These are phyloP conservation scores for Poronia punctata DNA, from an alignment of 495 filamentous ascomycete species.

Conservation along the genomic window DNA sequence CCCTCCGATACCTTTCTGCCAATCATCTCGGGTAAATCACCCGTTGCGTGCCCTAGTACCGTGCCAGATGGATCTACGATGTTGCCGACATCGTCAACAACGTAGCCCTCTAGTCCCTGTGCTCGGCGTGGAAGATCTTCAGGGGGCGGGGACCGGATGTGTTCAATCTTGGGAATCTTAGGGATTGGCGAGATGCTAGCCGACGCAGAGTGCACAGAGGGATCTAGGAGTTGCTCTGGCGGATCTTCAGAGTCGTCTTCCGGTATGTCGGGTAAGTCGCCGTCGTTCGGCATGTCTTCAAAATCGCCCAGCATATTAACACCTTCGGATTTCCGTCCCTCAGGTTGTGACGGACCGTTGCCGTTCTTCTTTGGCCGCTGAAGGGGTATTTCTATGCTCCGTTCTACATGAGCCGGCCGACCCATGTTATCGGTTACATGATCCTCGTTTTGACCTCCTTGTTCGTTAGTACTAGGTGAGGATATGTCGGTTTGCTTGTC, in stretches of 20 bases:
- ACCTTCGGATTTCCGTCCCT: constrained; percentile 7
- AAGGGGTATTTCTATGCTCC: constrained; percentile 23
- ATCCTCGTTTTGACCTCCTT: background rate
- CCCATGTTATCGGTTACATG: constrained; percentile 22
- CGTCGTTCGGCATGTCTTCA: constrained; percentile 13
- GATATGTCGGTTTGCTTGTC: background rate
- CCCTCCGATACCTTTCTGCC: constrained; percentile 35
- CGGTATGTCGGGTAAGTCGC: constrained; percentile 14
- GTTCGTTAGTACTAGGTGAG: background rate
- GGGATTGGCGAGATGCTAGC: constrained; percentile 23
- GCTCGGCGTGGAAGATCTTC: constrained; percentile 29
- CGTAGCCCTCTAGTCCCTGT: constrained; percentile 59
- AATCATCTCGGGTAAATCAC: constrained; percentile 41
- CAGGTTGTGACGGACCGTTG: constrained; percentile 2
- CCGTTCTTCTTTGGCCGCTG: constrained; percentile 11
- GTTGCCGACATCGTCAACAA: constrained; percentile 65
- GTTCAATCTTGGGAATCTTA: constrained; percentile 21
- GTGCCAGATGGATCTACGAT: constrained; percentile 58
- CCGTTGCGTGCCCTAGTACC: constrained; percentile 38
- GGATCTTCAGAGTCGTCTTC: constrained; percentile 18
- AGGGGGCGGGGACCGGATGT: constrained; percentile 18
- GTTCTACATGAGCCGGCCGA: constrained; percentile 19
- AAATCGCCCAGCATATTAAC: constrained; percentile 14
- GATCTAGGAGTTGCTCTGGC: constrained; percentile 22
- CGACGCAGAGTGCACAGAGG: constrained; percentile 19